Evolutionary conservation across 2,329 filamentous ascomycete species (phyloP).

Genomic region (Rugonectria rugulosa): DNA sequence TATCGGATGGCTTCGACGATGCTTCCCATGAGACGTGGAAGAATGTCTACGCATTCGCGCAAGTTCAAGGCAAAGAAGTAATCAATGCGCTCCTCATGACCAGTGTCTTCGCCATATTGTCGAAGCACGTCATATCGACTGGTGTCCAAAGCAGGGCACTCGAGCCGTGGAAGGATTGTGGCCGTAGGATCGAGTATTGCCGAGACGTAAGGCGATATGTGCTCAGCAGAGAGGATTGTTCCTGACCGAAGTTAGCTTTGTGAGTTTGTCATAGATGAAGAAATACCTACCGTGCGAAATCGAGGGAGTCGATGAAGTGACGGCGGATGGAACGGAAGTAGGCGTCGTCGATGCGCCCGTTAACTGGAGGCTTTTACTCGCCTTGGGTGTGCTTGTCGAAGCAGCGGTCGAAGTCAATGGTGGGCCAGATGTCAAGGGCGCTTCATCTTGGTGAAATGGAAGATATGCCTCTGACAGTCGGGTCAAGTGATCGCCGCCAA

Average conservation of each 20-base stretch:
- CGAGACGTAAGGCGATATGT: slow-evolving; percentile 37
- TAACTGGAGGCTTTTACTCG: not conserved
- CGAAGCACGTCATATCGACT: slow-evolving; percentile 36
- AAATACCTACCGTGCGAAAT: not conserved
- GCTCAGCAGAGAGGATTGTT: slow-evolving; percentile 4
- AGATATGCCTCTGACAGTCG: slow-evolving; percentile 7
- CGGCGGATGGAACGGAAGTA: no score
- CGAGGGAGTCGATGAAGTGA: not conserved
- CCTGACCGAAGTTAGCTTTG: slow-evolving; percentile 41
- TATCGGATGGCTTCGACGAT: slow-evolving; percentile 59
- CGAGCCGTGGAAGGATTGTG: slow-evolving; percentile 34
- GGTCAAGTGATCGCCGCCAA: slow-evolving; percentile 21
- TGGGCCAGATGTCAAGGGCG: not conserved
- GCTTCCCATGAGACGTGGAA: slow-evolving; percentile 60
- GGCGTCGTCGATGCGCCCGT: not conserved
- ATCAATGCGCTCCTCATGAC: slow-evolving; percentile 17
- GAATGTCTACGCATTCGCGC: slow-evolving; percentile 52
- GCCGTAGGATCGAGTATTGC: slow-evolving; percentile 42
- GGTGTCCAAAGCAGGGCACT: slow-evolving; percentile 38
- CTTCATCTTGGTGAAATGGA: not conserved
- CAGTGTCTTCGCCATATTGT: not conserved
- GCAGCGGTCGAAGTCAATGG: not conserved
- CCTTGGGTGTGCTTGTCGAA: no score
- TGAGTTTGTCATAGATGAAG: not conserved
- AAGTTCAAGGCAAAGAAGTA: slow-evolving; percentile 65